Conservation (phyloP, 2,329 filamentous ascomycete genomes). For the Epichloe baconii region DNA sequence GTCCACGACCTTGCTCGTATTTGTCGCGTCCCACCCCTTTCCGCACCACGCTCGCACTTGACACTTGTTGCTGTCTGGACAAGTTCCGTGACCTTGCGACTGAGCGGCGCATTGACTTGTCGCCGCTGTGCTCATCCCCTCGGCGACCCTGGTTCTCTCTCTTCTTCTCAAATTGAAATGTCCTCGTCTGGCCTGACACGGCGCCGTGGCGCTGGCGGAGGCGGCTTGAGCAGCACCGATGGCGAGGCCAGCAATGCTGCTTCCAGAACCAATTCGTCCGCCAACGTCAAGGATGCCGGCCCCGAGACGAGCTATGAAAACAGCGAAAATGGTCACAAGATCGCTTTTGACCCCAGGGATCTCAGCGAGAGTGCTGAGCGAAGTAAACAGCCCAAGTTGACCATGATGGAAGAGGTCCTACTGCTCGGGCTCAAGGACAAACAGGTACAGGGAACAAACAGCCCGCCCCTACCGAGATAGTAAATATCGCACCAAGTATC, state of each 20-base stretch:
- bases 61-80: background rate
- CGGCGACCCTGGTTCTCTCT: background rate
- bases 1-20: background rate
- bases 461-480: background rate
- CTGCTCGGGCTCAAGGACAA: conserved; percentile 96
- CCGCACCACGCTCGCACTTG: background rate
- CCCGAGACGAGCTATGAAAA: conserved; percentile 80
- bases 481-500: background rate
- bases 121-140: conserved; percentile 1
- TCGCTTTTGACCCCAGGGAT: conserved; percentile 92
- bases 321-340: conserved; percentile 94
- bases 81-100: background rate
- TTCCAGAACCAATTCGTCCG: conserved; percentile 44
- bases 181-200: conserved; percentile 43
- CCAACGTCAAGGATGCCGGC: conserved; percentile 38
- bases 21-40: conserved; percentile 1
- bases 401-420: conserved; percentile 96
- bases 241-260: conserved; percentile 43
- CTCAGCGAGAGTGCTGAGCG: conserved; percentile 94
- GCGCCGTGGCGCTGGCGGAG: conserved; percentile 55
- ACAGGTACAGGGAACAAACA: conserved; percentile 51
- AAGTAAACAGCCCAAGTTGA: conserved; percentile 96
- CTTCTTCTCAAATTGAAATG: conserved; percentile 12
- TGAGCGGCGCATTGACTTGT: conserved; percentile 5
- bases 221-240: conserved; percentile 39